Percentiles rank a stretch among this genome's conserved stretches.
Conservation (phyloP, 2,329 filamentous ascomycete genomes). For the Phaeomoniella chlamydospora region DNA sequence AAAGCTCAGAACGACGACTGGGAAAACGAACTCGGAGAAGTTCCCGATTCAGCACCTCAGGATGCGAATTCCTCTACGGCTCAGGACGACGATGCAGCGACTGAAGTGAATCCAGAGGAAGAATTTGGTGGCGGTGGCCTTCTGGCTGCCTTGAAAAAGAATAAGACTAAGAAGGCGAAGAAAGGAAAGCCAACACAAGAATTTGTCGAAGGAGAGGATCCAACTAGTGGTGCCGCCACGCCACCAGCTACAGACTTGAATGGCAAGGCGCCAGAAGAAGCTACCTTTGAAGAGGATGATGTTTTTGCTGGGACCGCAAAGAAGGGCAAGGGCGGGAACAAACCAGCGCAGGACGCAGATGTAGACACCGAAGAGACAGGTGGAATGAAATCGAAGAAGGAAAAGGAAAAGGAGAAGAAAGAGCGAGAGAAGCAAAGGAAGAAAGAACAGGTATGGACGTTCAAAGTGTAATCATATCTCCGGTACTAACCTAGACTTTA, state of each 20-base stretch:
- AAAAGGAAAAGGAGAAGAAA: conserved; percentile 97
- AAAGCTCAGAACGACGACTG: conserved; percentile 81
- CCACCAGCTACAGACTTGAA: conserved; percentile 24
- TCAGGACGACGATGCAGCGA: conserved; percentile 30
- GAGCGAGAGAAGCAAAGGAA: conserved; percentile 97
- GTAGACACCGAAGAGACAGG: conserved; percentile 42
- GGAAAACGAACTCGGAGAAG: conserved; percentile 84
- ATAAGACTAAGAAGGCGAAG: conserved; percentile 78
- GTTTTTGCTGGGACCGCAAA: conserved; percentile 68
- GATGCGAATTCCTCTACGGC: conserved; percentile 30
- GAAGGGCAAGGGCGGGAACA: conserved; percentile 46
- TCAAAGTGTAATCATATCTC: no score
- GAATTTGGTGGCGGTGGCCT: conserved; percentile 48
- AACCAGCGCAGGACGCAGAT: conserved; percentile 22
- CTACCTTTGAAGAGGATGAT: conserved; percentile 67
- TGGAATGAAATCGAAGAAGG: conserved; percentile 82
- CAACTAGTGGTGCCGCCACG: conserved; percentile 24
- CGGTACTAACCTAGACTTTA: conserved; percentile 2
- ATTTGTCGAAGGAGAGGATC: conserved; percentile 54
- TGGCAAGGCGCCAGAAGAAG: conserved; percentile 66
- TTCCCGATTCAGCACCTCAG: conserved; percentile 46
- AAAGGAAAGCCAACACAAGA: conserved; percentile 66
- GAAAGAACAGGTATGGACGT: conserved; percentile 84
- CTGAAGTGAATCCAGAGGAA: conserved; percentile 39
- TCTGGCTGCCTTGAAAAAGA: conserved; percentile 69